Base-by-base conservation (phyloP, 2,329 filamentous ascomycete genomes). In the Fusarium sp. region DNA sequence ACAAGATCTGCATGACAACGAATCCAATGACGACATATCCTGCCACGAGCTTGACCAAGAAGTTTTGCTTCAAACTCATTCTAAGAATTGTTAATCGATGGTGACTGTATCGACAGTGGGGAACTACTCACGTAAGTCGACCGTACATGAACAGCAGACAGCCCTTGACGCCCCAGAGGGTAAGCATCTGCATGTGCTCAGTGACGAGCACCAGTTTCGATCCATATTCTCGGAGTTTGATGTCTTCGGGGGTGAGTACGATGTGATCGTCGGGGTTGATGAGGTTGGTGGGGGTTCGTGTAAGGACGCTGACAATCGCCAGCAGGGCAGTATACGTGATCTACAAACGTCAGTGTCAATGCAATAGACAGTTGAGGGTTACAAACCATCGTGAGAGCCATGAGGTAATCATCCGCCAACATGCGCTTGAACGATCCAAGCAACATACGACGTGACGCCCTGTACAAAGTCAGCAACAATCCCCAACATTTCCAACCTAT, bases 191-290 rank as follows among this genome's bases (percentile, higher is more conserved):
- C 68, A 86, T 84, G 73, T 91, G 84, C 67, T 91, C 90, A 0
- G 88, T 87, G 15, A 90, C 85, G 20, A 91, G 83, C 2, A 91
- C 88, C 78, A 89, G 84, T 81, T 91, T 91, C 54, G 88, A 89
- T 24, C 89, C 90, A 47, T 79, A 81, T 5, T 82, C 79, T 50
- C 88, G 82, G n/a, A 83, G 76, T 8, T 76, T 77, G 48, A 85
- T 83, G 30, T 81, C 82, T 5, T 81, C 73, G 1, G 85, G 82
- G 0, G 88, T 89, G 55, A 91, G 80, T 1, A 77, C 77, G 3
- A 80, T 73, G 1, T 81, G 79, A 16, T 89, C 84, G 18, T 84
- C 80, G 0, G 85, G 83, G 13, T 85, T 82, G 80, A 91, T 87
- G 42, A 91, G 82, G 71, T 91, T 91, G 28, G 87, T 90, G 5